phyloP scores from a whole-genome alignment of 257 asterid genomes.

The Solanum bulbocastanum region DNA sequence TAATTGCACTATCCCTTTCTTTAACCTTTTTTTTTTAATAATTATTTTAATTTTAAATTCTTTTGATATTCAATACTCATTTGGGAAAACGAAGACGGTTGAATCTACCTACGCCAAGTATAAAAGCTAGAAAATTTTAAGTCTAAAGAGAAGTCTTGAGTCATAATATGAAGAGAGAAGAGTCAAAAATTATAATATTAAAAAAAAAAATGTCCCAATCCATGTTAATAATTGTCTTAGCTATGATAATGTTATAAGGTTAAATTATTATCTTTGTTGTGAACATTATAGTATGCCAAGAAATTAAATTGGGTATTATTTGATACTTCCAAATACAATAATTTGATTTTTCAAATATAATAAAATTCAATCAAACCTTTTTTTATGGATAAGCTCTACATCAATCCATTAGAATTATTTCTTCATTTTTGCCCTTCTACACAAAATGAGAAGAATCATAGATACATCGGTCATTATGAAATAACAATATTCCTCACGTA shows the following conservation, averaged over 20 bases:
- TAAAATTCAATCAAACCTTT: not conserved
- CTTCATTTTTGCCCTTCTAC: not conserved
- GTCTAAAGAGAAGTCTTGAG: not conserved
- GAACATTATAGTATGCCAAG: not conserved
- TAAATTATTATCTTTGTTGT: not conserved
- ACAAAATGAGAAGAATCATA: not conserved
- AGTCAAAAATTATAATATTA: not conserved
- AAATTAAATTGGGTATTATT: not conserved
- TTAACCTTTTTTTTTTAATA: not conserved
- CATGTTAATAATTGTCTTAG: not conserved
- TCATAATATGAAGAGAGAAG: not conserved
- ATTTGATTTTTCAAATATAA: not conserved
- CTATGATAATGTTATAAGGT: not conserved
- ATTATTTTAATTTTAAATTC: not conserved
- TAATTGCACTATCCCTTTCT: not conserved
- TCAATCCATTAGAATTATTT: not conserved
- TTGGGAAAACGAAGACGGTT: not conserved
- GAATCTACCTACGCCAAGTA: not conserved
- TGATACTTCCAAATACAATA: not conserved
- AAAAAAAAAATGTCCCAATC: not conserved
- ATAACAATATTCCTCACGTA: not conserved
- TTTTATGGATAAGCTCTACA: not conserved
- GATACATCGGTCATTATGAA: not conserved
- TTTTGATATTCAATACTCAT: not conserved
- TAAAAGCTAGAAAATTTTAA: not conserved